phyloP scores from a whole-genome alignment of 177 flowering plant species.

The Vitis hybrid region DNA sequence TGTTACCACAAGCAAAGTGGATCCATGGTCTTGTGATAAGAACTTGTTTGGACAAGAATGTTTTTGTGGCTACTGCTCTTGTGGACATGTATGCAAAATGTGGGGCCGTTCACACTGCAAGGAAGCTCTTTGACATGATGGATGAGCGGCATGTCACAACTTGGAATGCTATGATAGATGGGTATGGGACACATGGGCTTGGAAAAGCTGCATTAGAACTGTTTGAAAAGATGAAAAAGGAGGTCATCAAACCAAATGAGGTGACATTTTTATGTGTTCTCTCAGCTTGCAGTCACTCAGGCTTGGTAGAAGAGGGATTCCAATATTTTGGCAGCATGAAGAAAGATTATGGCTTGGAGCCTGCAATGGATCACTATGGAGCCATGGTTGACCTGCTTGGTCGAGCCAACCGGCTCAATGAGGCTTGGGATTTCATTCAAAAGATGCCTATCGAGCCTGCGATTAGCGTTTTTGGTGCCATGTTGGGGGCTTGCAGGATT shows the following conservation, averaged over 20 bases:
- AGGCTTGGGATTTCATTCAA: slow-evolving; percentile 83
- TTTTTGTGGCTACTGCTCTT: slow-evolving; percentile 68
- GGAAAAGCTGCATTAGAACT: slow-evolving; percentile 60
- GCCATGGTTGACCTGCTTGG: slow-evolving; percentile 92
- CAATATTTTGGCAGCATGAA: slow-evolving; percentile 59
- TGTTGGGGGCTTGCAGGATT: slow-evolving; percentile 91
- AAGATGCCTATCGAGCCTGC: slow-evolving; percentile 79
- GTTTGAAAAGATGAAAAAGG: slow-evolving; percentile 56
- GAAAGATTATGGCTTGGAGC: slow-evolving; percentile 56
- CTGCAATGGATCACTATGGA: slow-evolving; percentile 82
- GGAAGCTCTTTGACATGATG: slow-evolving; percentile 73
- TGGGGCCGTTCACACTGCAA: slow-evolving; percentile 67
- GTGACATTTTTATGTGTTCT: slow-evolving; percentile 74
- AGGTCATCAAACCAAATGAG: slow-evolving; percentile 53
- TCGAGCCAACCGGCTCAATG: slow-evolving; percentile 66
- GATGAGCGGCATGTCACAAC: slow-evolving; percentile 67
- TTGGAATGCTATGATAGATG: slow-evolving; percentile 96
- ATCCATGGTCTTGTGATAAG: slow-evolving; percentile 71
- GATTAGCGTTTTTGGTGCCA: slow-evolving; percentile 76
- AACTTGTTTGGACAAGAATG: slow-evolving; percentile 48
- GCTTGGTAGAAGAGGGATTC: slow-evolving; percentile 72
- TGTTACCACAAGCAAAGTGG: slow-evolving; percentile 74
- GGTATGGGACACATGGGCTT: slow-evolving; percentile 83
- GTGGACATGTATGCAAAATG: slow-evolving; percentile 79
- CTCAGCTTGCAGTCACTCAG: slow-evolving; percentile 90